These are phyloP conservation scores for Debaryomycetaceae sp. DNA, from an alignment of 1,139 yeast species.

Conservation along the genomic window DNA sequence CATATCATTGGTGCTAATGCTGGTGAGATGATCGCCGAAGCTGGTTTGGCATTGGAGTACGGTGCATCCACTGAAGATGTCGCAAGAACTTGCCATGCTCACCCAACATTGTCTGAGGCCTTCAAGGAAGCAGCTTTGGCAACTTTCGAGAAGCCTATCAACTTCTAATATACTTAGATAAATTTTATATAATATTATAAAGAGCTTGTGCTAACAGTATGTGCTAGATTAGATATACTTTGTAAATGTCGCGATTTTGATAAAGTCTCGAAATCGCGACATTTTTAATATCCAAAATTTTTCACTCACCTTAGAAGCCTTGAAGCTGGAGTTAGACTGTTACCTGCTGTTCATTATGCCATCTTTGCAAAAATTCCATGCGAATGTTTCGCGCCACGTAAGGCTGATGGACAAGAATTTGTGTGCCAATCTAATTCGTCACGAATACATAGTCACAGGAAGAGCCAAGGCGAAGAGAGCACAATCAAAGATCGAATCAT, in stretches of 20 bases:
- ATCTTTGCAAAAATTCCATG: slow-evolving; percentile 40
- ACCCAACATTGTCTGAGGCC: slow-evolving; percentile 97
- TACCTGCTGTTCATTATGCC: slow-evolving; percentile 26
- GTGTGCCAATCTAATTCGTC: slow-evolving; percentile 44
- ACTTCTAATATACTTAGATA: slow-evolving; percentile 47
- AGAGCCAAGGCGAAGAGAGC: slow-evolving; percentile 46
- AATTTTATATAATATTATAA: not conserved
- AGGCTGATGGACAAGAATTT: slow-evolving; percentile 47
- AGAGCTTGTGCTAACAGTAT: not conserved
- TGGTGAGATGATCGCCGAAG: slow-evolving; percentile 99
- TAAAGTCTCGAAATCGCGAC: not conserved
- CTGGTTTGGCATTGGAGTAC: slow-evolving; percentile 94
- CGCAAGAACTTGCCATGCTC: slow-evolving; percentile 97
- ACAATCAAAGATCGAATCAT: slow-evolving; percentile 41
- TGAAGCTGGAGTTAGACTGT: not conserved
- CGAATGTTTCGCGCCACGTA: slow-evolving; percentile 43
- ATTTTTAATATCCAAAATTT: slow-evolving; percentile 1
- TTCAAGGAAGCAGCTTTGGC: slow-evolving; percentile 98
- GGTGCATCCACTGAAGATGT: slow-evolving; percentile 98
- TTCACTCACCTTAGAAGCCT: not conserved
- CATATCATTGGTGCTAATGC: slow-evolving; percentile 98
- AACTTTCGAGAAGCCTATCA: slow-evolving; percentile 85
- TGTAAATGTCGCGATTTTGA: no score
- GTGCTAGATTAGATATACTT: not conserved
- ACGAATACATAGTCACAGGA: slow-evolving; percentile 45